phyloP scores from a whole-genome alignment of 768 basidiomycete species.

The Phanerochaete sordida region DNA sequence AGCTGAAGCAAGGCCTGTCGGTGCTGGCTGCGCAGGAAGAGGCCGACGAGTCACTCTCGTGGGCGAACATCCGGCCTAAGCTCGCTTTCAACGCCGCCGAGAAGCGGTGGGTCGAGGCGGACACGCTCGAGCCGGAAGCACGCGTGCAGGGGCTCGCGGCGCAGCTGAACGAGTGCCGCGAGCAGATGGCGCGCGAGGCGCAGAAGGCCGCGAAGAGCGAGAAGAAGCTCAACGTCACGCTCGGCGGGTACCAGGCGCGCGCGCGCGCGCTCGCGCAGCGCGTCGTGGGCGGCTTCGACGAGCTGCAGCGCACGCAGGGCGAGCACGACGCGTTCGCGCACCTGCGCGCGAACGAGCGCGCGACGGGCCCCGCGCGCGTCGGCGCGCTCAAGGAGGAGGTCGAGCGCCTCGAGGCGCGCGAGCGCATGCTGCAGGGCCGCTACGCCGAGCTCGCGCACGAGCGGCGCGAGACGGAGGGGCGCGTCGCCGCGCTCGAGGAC shows the following conservation, averaged over 20 bases:
- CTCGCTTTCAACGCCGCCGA: constrained; percentile 59
- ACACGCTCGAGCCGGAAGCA: constrained; percentile 50
- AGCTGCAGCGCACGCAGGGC: constrained; percentile 59
- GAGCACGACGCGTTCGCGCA: constrained; percentile 80
- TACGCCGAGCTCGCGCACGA: constrained; percentile 84
- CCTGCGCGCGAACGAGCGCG: constrained; percentile 68
- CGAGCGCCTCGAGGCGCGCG: constrained; percentile 70
- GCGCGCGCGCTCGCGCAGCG: constrained; percentile 63
- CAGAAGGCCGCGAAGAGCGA: constrained; percentile 79
- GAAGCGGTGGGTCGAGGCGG: constrained; percentile 65
- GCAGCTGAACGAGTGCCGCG: constrained; percentile 59
- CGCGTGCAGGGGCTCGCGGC: constrained; percentile 62
- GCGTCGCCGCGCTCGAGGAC: constrained; percentile 73
- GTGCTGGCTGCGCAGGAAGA: constrained; percentile 61
- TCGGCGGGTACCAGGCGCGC: constrained; percentile 90
- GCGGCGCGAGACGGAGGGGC: constrained; percentile 52
- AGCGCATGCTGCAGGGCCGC: constrained; percentile 71
- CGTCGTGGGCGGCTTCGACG: constrained; percentile 63
- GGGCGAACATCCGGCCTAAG: constrained; percentile 64
- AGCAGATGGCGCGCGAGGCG: constrained; percentile 76
- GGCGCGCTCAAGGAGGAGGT: constrained; percentile 86
- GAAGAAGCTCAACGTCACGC: constrained; percentile 82
- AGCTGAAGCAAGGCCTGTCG: constrained; percentile 74
- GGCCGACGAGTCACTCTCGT: constrained; percentile 58
- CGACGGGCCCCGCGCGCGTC: constrained; percentile 73